These are phyloP conservation scores for Penicillium daleae DNA, from an alignment of 495 filamentous ascomycete genomes.

Conservation along the genomic window DNA sequence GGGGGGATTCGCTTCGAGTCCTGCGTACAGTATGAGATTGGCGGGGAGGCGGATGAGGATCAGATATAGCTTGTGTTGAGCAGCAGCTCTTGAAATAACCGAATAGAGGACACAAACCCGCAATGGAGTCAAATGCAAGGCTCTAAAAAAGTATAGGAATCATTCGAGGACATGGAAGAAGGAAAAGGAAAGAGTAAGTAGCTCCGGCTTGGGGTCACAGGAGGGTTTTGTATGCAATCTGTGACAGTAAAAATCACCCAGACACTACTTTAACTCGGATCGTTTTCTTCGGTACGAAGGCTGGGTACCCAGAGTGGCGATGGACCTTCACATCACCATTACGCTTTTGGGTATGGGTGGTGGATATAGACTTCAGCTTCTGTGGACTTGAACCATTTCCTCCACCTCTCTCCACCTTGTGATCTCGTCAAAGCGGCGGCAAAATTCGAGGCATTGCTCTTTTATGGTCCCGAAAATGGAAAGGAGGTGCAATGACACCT, in stretches of 20 bases:
- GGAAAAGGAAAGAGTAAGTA: constrained; percentile 6
- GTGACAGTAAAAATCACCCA: neutral
- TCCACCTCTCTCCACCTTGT: constrained; percentile 9
- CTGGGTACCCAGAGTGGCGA: constrained; percentile 5
- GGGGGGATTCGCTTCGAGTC: neutral
- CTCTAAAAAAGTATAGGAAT: constrained; percentile 4
- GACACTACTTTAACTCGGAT: neutral
- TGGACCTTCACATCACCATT: constrained; percentile 6
- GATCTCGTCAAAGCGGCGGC: constrained; percentile 3
- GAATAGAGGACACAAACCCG: constrained; percentile 28
- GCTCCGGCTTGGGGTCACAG: neutral
- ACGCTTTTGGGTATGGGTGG: constrained; percentile 12
- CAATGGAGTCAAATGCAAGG: constrained; percentile 6
- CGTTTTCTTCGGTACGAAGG: neutral
- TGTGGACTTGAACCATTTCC: constrained; percentile 8
- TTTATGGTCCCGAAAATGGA: neutral
- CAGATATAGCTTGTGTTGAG: constrained; percentile 22
- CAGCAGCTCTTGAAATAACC: constrained; percentile 32
- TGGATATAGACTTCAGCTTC: constrained; percentile 23
- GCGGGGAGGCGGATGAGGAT: constrained; percentile 19
- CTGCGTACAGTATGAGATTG: constrained; percentile 6
- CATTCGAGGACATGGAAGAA: constrained; percentile 4
- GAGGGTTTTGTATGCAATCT: constrained; percentile 9
- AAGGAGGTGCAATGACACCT: constrained; percentile 8
- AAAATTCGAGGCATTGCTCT: neutral